These are phyloP conservation scores for Datisca glomerata DNA, from an alignment of 306 rosid genomes.

Conservation along the genomic window DNA sequence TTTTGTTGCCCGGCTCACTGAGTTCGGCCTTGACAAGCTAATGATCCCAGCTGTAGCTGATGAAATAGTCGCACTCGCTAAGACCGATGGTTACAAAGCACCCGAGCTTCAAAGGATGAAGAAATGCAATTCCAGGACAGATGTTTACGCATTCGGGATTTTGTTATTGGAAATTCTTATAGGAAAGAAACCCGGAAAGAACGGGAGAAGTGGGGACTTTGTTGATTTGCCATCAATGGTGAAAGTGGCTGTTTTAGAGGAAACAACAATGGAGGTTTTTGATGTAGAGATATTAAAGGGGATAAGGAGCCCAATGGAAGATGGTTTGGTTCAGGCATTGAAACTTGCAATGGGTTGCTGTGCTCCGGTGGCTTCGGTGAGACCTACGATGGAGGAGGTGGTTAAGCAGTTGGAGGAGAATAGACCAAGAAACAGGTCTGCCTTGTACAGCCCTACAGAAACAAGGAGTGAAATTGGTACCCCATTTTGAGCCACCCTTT, in stretches of 20 bases:
- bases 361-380: conserved; percentile 88
- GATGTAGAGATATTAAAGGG: conserved; percentile 83
- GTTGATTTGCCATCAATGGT: conserved; percentile 91
- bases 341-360: conserved; percentile 99
- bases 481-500: conserved; percentile 55
- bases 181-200: conserved; percentile 82
- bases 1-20: conserved; percentile 63
- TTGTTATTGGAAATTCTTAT: conserved; percentile 69
- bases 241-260: conserved; percentile 90
- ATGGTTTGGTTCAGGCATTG: conserved; percentile 80
- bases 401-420: conserved; percentile 97
- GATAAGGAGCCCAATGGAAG: conserved; percentile 91
- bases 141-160: conserved; percentile 87
- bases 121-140: conserved; percentile 82
- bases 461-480: conserved; percentile 94
- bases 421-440: conserved; percentile 95
- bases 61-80: conserved; percentile 76
- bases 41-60: conserved; percentile 78
- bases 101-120: conserved; percentile 94
- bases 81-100: conserved; percentile 77
- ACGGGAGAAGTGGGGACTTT: conserved; percentile 50
- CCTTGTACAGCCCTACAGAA: conserved; percentile 94
- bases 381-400: conserved; percentile 94
- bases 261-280: conserved; percentile 90
- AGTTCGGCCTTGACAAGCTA: conserved; percentile 77